Evolutionary conservation across 2,329 filamentous ascomycete genomes (phyloP).

Genomic region (Dactylellina sp.): DNA sequence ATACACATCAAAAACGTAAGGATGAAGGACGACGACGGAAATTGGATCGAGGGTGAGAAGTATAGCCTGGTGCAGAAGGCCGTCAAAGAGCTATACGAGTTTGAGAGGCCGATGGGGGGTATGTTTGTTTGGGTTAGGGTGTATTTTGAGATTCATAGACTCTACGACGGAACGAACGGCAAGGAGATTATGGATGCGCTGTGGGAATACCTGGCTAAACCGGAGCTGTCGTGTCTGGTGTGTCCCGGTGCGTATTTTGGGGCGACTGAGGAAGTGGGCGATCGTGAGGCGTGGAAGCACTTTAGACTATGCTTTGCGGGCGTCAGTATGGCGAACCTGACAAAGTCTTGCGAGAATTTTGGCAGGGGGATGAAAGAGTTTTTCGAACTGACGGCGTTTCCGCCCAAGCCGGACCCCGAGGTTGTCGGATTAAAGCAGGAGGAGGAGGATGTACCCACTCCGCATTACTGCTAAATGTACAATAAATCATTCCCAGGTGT

Average conservation of each 20-base stretch:
- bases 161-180: slow-evolving; percentile 65
- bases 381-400: slow-evolving; percentile 71
- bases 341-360: slow-evolving; percentile 73
- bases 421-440: slow-evolving; percentile 10
- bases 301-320: slow-evolving; percentile 87
- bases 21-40: slow-evolving; percentile 35
- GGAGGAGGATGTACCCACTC: slow-evolving; percentile 8
- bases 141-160: slow-evolving; percentile 78
- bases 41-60: slow-evolving; percentile 33
- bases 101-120: slow-evolving; percentile 82
- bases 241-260: slow-evolving; percentile 80
- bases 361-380: slow-evolving; percentile 78
- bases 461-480: slow-evolving; percentile 23
- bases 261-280: slow-evolving; percentile 72
- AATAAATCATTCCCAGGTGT: slow-evolving; percentile 6
- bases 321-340: slow-evolving; percentile 77
- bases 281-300: slow-evolving; percentile 74
- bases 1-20: slow-evolving; percentile 48
- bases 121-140: slow-evolving; percentile 92
- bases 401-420: slow-evolving; percentile 21
- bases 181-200: slow-evolving; percentile 57
- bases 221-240: slow-evolving; percentile 68
- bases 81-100: slow-evolving; percentile 72
- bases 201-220: slow-evolving; percentile 57
- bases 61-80: slow-evolving; percentile 49